These are phyloP conservation scores for Atkinsonella hypoxylon DNA, from an alignment of 2,329 filamentous ascomycete genomes.

Conservation along the genomic window DNA sequence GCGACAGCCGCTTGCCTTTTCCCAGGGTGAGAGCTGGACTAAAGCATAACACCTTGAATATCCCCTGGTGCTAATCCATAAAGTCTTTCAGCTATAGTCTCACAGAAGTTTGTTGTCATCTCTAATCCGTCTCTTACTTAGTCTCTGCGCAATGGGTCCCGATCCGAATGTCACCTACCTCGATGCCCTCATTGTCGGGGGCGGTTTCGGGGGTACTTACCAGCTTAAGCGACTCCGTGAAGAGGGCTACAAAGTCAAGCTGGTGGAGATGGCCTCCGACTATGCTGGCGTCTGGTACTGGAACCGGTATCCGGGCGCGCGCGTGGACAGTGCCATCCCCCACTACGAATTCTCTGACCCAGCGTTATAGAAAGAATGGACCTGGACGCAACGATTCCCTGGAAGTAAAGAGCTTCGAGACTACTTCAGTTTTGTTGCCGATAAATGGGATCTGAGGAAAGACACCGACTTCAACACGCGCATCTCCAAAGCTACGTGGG, in stretches of 20 bases:
- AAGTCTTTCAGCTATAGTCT: too few species aligned
- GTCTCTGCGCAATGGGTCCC: too few species aligned
- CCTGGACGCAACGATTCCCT: constrained; percentile 41
- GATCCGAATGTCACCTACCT: too few species aligned
- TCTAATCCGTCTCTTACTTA: too few species aligned
- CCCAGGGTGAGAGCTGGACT: too few species aligned
- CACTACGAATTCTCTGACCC: constrained; percentile 42
- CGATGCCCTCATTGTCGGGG: too few species aligned
- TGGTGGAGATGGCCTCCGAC: constrained; percentile 41
- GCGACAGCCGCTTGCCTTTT: too few species aligned
- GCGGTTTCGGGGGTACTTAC: constrained; percentile 26
- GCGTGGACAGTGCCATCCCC: constrained; percentile 41
- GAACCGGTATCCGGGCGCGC: constrained; percentile 44
- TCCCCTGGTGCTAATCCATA: too few species aligned
- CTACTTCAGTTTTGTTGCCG: constrained; percentile 50
- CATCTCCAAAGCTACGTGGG: constrained; percentile 39
- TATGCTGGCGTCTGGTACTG: constrained; percentile 43
- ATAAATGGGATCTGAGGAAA: constrained; percentile 41
- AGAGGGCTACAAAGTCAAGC: constrained; percentile 31
- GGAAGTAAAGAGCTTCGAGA: constrained; percentile 36
- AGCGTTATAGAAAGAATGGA: constrained; percentile 41
- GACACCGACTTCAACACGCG: constrained; percentile 44
- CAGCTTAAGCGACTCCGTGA: constrained; percentile 40
- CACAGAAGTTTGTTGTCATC: too few species aligned
- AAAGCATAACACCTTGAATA: too few species aligned